Evolutionary conservation across 345 rosid species (phyloP).

Genomic region (Salix exigua): DNA sequence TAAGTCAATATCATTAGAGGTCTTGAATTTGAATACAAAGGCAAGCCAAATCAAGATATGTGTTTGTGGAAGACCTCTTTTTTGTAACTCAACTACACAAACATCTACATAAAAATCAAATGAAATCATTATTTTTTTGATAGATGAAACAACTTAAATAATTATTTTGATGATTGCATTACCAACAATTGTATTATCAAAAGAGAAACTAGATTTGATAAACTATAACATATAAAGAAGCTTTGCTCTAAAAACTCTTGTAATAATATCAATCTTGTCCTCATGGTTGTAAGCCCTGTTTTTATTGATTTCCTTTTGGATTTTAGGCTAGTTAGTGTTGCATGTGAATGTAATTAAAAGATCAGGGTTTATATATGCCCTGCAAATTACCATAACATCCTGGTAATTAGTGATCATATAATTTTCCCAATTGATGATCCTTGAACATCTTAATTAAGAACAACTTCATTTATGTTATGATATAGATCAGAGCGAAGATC

Average conservation of each 20-base stretch:
- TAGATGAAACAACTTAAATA: too few relatives aligned
- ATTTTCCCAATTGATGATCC: too few relatives aligned
- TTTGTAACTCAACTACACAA: neutral
- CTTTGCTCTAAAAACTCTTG: too few relatives aligned
- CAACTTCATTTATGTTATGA: too few relatives aligned
- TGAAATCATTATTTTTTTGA: neutral
- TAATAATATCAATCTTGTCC: too few relatives aligned
- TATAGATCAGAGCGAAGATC: too few relatives aligned
- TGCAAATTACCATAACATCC: neutral
- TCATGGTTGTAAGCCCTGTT: too few relatives aligned
- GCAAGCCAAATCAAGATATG: constrained; percentile 1
- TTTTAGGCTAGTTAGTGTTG: neutral
- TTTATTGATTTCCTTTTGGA: neutral
- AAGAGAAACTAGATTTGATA: too few relatives aligned
- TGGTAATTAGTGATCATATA: neutral
- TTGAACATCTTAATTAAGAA: too few relatives aligned
- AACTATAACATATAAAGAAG: too few relatives aligned
- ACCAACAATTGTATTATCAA: too few relatives aligned
- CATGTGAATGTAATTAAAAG: neutral
- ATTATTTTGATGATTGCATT: neutral
- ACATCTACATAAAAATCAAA: neutral
- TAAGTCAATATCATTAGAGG: fast-evolving
- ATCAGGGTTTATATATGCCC: neutral
- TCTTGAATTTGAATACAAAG: fast-evolving
- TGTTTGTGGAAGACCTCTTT: neutral